Evolutionary conservation across 345 rosid genomes (phyloP), one percentile per base, ranked within the genome.

Genomic region (Ceriops decandra): DNA sequence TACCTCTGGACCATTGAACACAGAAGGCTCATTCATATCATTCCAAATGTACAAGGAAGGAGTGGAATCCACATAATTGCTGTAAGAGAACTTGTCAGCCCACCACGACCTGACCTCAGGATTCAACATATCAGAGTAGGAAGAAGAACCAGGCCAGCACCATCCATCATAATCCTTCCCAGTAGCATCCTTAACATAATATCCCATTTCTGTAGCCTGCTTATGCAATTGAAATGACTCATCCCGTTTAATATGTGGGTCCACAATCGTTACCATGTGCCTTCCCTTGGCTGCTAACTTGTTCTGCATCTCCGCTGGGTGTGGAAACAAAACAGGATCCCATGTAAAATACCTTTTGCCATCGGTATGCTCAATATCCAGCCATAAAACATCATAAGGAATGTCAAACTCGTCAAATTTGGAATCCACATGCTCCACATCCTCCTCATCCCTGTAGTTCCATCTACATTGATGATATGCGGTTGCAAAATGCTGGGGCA

Each of bases 1-100:
- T 84, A 95, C 99, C 99, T 95, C 99, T 0, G 99, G 99, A 67
- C 98, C 99, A 58, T 95, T 95, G 79, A 95, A 95, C 56, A 95
- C 99, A 24, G 99, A 95, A 73, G 99, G 99, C 83, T 95, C 99
- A 66, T 95, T 95, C 99, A 95, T 92, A 85, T 95, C 98, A 85
- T 95, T 95, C 98, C 99, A 95, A 57, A 87, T 92, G 80, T 92
- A 87, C 74, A 95, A 80, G 2, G 96, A 87, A 9, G 97, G 89
- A 53, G 99, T 95, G 2, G 99, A 95, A 67, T 98, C 97, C 21
- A 62, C 82, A 79, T 95, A 95, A 67, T 82, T 86, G 64, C 84
- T 76, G 72, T 78, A 86, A 1, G 92, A 92, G 83, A 95, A 92
- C 73, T 79, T 86, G 31, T 85, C 88, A 63, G 80, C 77, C 97